These are phyloP conservation scores for Periconia macrospinosa DNA, from an alignment of 2,329 filamentous ascomycete genomes.

Conservation along the genomic window DNA sequence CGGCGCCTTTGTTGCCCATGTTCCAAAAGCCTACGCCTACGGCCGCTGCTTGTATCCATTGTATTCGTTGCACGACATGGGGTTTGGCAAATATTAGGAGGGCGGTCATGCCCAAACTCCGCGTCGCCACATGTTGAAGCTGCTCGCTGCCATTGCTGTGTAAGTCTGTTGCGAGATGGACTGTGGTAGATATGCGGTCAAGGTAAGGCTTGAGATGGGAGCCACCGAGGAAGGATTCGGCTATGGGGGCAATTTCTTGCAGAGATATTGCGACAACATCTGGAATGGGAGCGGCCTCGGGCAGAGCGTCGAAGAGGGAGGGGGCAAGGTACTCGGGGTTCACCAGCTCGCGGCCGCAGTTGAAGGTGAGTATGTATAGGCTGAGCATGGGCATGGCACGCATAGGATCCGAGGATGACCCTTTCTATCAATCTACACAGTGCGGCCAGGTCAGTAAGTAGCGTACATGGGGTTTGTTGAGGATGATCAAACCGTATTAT, in stretches of 20 bases:
- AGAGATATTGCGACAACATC: constrained; percentile 70
- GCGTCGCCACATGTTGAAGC: constrained; percentile 71
- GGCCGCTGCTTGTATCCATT: constrained; percentile 72
- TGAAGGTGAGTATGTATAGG: constrained; percentile 84
- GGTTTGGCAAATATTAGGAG: constrained; percentile 81
- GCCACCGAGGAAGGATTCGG: constrained; percentile 82
- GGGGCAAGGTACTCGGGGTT: constrained; percentile 70
- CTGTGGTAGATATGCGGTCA: constrained; percentile 67
- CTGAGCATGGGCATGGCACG: constrained; percentile 52
- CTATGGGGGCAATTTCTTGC: constrained; percentile 86
- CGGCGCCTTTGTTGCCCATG: constrained; percentile 95
- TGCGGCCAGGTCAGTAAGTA: constrained; percentile 28
- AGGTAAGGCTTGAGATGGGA: constrained; percentile 78
- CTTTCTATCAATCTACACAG: no score
- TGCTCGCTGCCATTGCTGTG: constrained; percentile 45
- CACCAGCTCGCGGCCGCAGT: constrained; percentile 75
- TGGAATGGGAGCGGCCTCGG: constrained; percentile 56
- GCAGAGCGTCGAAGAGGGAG: constrained; percentile 59
- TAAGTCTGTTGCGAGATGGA: constrained; percentile 67
- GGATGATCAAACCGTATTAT: constrained; percentile 10
- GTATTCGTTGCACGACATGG: constrained; percentile 59
- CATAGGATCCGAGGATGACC: neutral
- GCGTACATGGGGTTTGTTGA: constrained; percentile 13
- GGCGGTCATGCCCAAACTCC: constrained; percentile 86
- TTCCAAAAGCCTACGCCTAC: constrained; percentile 83